These are phyloP conservation scores for Peronospora destructor DNA, from an alignment of 352 stramenopile genomes.

Conservation along the genomic window DNA sequence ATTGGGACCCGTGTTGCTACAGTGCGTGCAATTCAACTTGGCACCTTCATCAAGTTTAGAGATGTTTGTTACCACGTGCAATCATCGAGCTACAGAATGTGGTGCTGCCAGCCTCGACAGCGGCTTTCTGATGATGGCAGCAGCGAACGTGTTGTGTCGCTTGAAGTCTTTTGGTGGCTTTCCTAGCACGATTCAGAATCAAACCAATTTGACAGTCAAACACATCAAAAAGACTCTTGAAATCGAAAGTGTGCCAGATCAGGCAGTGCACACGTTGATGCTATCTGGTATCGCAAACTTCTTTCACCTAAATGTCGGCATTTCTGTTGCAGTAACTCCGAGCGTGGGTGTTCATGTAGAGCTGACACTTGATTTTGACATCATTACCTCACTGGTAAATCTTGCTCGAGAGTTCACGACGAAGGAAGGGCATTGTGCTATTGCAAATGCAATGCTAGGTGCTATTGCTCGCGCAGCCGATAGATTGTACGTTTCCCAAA, in stretches of 20 bases:
- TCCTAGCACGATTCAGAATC: conserved; percentile 9
- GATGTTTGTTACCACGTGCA: conserved; percentile 28
- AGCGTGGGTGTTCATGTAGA: conserved; percentile 9
- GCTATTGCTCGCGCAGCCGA: conserved; percentile 28
- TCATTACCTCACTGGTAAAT: conserved; percentile 17
- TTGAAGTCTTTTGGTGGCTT: conserved; percentile 23
- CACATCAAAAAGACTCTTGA: conserved; percentile 12
- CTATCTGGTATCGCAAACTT: conserved; percentile 25
- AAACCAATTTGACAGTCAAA: conserved; percentile 19
- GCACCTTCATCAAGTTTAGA: conserved; percentile 21
- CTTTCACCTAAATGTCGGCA: conserved; percentile 21
- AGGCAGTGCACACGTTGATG: conserved; percentile 9
- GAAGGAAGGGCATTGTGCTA: background rate
- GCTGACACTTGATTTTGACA: conserved; percentile 21
- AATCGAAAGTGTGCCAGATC: background rate
- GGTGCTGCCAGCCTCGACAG: conserved; percentile 2
- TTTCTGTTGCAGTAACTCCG: conserved; percentile 5
- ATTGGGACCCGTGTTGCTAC: conserved; percentile 33
- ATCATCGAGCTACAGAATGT: conserved; percentile 20
- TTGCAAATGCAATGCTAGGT: conserved; percentile 20
- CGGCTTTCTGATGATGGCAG: conserved; percentile 26
- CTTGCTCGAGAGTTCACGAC: conserved; percentile 14
- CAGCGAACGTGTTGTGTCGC: conserved; percentile 24
- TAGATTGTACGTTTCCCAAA: conserved; percentile 35
- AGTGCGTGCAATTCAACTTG: conserved; percentile 33